phyloP scores from a whole-genome alignment of 75 land plant species.

The Cunninghamia lanceolata region DNA sequence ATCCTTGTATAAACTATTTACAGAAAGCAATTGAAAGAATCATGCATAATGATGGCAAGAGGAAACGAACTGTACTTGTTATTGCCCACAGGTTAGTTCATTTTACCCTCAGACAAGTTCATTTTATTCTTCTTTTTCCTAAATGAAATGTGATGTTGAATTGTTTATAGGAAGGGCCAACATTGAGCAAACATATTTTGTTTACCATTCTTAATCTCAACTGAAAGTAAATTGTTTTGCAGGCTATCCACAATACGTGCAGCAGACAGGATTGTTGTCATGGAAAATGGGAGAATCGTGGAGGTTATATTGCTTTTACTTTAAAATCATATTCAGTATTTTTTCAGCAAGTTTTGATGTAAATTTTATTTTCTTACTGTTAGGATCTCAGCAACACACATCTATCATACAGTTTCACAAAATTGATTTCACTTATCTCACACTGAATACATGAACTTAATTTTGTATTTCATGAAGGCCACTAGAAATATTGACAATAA shows the following conservation, averaged over 20 bases:
- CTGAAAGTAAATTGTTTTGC: constrained; percentile 11
- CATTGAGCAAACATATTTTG: neutral
- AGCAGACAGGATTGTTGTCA: constrained; percentile 89
- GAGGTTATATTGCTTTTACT: constrained; percentile 50
- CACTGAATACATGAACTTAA: neutral
- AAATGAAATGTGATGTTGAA: neutral
- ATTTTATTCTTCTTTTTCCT: neutral
- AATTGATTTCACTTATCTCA: neutral
- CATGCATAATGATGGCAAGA: constrained; percentile 29
- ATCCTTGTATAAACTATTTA: neutral
- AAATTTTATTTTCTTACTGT: neutral
- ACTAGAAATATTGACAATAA: neutral
- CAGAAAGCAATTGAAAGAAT: constrained; percentile 44
- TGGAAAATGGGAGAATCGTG: constrained; percentile 72
- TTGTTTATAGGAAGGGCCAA: neutral
- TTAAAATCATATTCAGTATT: neutral
- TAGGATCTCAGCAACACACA: neutral
- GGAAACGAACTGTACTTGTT: constrained; percentile 62
- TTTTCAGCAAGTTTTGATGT: constrained; percentile 4
- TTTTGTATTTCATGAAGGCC: neutral
- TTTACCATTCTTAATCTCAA: neutral
- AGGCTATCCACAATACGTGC: constrained; percentile 89
- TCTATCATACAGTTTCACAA: neutral
- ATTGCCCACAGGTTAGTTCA: constrained; percentile 84
- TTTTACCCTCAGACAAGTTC: neutral